Evolutionary conservation across 2,329 filamentous ascomycete species (phyloP).

Genomic region (Fusarium camptoceras): DNA sequence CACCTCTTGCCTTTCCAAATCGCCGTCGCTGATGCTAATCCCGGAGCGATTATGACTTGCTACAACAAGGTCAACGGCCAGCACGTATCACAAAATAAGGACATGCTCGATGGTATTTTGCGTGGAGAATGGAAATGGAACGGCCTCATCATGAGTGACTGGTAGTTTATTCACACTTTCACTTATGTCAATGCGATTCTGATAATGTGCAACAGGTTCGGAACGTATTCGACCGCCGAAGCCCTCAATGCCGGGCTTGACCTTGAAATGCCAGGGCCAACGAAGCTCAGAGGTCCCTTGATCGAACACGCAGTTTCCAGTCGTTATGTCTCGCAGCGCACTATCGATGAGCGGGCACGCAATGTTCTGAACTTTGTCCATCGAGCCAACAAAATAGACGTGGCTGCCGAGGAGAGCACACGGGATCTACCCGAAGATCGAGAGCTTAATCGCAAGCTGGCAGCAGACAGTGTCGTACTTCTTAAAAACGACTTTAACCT

Average conservation of each 20-base stretch:
- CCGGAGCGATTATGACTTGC: conserved; percentile 21
- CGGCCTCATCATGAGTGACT: conserved; percentile 52
- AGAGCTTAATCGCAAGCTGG: not conserved
- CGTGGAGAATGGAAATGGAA: conserved; percentile 51
- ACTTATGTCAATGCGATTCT: no score
- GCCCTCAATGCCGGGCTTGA: conserved; percentile 49
- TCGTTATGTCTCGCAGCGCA: not conserved
- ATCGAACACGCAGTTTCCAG: not conserved
- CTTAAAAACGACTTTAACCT: no score
- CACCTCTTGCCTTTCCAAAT: conserved; percentile 35
- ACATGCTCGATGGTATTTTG: conserved; percentile 44
- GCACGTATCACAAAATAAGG: conserved; percentile 39
- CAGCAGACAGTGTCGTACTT: not conserved
- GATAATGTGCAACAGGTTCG: conserved; percentile 37
- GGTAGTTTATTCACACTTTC: no score
- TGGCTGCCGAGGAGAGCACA: not conserved
- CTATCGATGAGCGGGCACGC: not conserved
- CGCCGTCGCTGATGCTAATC: conserved; percentile 29
- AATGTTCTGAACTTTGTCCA: not conserved
- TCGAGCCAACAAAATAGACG: no score
- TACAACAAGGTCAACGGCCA: conserved; percentile 48
- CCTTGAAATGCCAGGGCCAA: conserved; percentile 54
- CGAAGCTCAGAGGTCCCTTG: not conserved
- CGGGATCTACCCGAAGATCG: not conserved
- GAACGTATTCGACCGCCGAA: conserved; percentile 48